A percentile compares a stretch with the other conserved stretches of the same genome.
Conservation (phyloP, 2,329 filamentous ascomycete species). For the Fusarium sp. region DNA sequence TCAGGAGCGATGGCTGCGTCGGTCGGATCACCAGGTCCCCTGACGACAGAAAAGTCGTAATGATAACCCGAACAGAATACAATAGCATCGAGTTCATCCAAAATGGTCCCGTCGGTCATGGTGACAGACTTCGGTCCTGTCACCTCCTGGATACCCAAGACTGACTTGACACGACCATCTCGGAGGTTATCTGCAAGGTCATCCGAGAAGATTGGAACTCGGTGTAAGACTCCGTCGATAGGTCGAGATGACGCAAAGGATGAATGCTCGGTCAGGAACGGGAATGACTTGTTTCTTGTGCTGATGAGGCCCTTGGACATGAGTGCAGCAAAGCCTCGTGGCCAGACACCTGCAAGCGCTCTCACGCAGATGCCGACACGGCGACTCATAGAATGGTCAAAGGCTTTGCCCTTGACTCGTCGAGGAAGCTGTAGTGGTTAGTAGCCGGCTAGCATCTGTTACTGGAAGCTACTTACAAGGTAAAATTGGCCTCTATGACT, state of each 20-base stretch:
- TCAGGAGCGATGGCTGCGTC: conserved; percentile 44
- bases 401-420: conserved; percentile 49
- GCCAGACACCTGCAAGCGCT: conserved; percentile 21
- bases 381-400: conserved; percentile 50
- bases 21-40: conserved; percentile 45
- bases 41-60: conserved; percentile 46
- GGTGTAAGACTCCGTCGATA: conserved; percentile 37
- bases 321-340: conserved; percentile 16
- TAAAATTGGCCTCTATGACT: conserved; percentile 53
- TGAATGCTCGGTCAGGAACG: conserved; percentile 28
- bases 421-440: conserved; percentile 40
- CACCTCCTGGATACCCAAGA: conserved; percentile 45
- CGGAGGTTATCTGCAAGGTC: conserved; percentile 45
- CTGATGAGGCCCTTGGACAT: conserved; percentile 35
- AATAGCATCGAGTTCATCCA: conserved; percentile 50
- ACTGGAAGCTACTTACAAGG: conserved; percentile 32
- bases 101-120: conserved; percentile 46
- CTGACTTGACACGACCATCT: conserved; percentile 43
- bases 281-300: conserved; percentile 36
- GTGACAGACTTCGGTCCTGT: conserved; percentile 45
- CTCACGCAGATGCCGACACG: conserved; percentile 40
- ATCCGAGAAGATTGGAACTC: conserved; percentile 45
- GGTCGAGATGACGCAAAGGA: conserved; percentile 26
- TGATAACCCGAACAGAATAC: conserved; percentile 50
- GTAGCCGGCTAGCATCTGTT: background rate